Base-by-base conservation (phyloP, 352 stramenopile species). In the Saprolegnia parasitica region DNA sequence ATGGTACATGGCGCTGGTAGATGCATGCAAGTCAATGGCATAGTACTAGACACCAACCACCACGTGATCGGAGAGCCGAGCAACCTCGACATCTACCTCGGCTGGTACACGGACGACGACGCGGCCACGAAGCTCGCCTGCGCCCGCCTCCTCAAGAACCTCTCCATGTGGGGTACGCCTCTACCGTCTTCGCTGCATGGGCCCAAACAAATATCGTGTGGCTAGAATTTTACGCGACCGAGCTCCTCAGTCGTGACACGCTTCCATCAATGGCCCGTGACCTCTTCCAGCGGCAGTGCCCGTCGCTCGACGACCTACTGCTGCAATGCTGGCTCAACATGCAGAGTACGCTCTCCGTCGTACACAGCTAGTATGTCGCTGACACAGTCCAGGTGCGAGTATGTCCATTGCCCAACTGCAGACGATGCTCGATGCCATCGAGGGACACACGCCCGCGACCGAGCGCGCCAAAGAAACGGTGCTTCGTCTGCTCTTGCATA, bases 161-260 rank as follows among this genome's bases (percentile, higher is more conserved):
- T 70, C 29, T 21, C 63, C 18, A 70, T 70, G 63, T 61, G 63
- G 63, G 45, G 63, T 70, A 70, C n/a, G 35, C 16, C 10, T 18
- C 21, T 35, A 6, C 40, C 16, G 11, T 64, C 3, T 11, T 21
- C 4, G n/a, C 40, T 50, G 56, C 5, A 5, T 42, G 5, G 23
- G 16, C 8, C 49, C 24, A 23, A 49, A 11, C 39, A 23, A 46
- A n/a, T 15, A 42, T 64, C 40, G 13, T 10, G 4, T 46, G 47
- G 29, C 24, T 24, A 60, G 52, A 60, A 9, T 24, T 15, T 24
- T 40, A 60, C 20, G 52, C 52, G 11, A n/a, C 52, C 35, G 52
- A 60, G 35, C 35, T 60, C 11, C 52, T 60, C 20, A 9, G 16
- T 24, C 24, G 11, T 24, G 13, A 24, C 35, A 9, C 35, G 13